Percentiles rank a stretch among this genome's conserved stretches.
Evolutionary conservation across 768 basidiomycete species (phyloP).

Genomic region (Calvatia gigantea): DNA sequence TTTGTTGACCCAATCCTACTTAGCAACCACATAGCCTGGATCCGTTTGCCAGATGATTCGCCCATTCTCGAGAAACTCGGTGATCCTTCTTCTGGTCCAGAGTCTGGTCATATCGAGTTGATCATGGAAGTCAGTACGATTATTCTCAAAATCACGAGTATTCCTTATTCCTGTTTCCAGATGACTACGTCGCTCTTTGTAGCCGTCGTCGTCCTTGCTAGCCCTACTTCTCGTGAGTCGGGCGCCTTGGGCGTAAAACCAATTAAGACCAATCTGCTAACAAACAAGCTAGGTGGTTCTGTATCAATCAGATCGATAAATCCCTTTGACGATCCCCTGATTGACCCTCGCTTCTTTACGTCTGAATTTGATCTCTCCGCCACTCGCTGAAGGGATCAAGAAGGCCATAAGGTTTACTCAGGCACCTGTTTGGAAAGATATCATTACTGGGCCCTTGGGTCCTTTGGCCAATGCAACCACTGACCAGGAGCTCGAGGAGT

Average conservation of each 20-base stretch:
- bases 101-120: conserved; percentile 14
- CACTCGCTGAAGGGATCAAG: conserved; percentile 8
- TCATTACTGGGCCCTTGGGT: not conserved
- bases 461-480: conserved; percentile 9
- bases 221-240: conserved; percentile 25
- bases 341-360: conserved; percentile 15
- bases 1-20: not conserved
- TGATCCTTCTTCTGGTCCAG: conserved; percentile 12
- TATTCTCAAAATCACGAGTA: not conserved
- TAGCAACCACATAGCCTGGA: conserved; percentile 4
- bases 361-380: conserved; percentile 11
- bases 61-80: conserved; percentile 1
- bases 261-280: not conserved
- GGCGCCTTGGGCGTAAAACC: not conserved
- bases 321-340: conserved; percentile 22
- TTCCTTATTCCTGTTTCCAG: conserved; percentile 6
- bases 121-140: conserved; percentile 4
- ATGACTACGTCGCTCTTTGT: conserved; percentile 18
- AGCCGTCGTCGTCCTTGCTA: conserved; percentile 18
- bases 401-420: conserved; percentile 3
- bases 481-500: conserved; percentile 8
- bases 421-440: conserved; percentile 7
- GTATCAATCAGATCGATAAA: conserved; percentile 18
- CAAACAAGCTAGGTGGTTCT: conserved; percentile 15
- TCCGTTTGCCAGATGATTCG: conserved; percentile 9